Conservation (phyloP, 495 filamentous ascomycete species). For the Daldinia loculata region DNA sequence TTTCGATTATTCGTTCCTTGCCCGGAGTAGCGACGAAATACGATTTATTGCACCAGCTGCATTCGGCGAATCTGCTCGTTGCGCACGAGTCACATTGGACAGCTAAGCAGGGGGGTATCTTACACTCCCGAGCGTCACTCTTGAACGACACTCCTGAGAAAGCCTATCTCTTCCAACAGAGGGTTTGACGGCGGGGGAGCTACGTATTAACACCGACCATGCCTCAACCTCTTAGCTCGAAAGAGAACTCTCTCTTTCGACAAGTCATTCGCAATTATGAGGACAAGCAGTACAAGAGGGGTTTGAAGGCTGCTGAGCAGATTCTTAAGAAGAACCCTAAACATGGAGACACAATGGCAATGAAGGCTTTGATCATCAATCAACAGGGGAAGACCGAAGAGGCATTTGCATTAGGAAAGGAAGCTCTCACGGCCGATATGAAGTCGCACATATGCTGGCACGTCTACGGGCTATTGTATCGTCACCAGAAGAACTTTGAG, state of each 20-base stretch:
- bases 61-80: constrained; percentile 12
- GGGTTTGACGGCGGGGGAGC: constrained; percentile 27
- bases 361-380: constrained; percentile 98
- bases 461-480: constrained; percentile 95
- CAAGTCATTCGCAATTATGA: constrained; percentile 96
- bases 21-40: not conserved
- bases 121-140: not conserved
- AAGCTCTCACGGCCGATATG: constrained; percentile 92
- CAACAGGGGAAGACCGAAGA: constrained; percentile 88
- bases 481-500: constrained; percentile 94
- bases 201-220: constrained; percentile 54
- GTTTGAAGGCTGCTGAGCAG: constrained; percentile 91
- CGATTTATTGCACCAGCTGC: not conserved
- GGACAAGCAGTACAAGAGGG: constrained; percentile 98
- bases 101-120: constrained; percentile 1
- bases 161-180: not conserved
- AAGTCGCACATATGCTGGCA: constrained; percentile 99
- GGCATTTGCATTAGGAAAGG: constrained; percentile 90
- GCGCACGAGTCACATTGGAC: constrained; percentile 7
- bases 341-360: constrained; percentile 97
- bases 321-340: constrained; percentile 92
- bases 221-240: constrained; percentile 85
- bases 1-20: not conserved
- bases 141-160: not conserved
- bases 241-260: constrained; percentile 92